These are phyloP conservation scores for Uronychia setigera DNA, from an alignment of 73 alveolate species.

Conservation along the genomic window DNA sequence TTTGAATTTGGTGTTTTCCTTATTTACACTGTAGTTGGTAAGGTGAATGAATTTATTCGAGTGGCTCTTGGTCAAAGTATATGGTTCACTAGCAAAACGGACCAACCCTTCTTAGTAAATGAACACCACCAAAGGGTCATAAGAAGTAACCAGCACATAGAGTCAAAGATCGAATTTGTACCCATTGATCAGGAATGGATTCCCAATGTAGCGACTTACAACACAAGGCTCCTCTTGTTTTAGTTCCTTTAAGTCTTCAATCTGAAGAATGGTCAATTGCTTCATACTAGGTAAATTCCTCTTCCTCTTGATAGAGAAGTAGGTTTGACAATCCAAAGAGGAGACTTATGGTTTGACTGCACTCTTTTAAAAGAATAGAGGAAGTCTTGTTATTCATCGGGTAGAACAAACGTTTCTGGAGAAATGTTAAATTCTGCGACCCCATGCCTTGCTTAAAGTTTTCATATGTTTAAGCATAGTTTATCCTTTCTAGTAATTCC, in stretches of 20 bases:
- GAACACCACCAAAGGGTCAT: conserved; percentile 58
- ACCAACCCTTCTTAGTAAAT: conserved; percentile 69
- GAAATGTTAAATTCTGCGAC: not conserved
- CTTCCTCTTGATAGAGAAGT: conserved; percentile 22
- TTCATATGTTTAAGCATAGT: conserved; percentile 42
- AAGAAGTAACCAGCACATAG: conserved; percentile 70
- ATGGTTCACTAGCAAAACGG: conserved; percentile 59
- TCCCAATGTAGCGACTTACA: conserved; percentile 73
- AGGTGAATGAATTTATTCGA: conserved; percentile 26
- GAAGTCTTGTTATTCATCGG: conserved; percentile 22
- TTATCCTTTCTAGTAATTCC: conserved; percentile 86
- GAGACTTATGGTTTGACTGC: not conserved
- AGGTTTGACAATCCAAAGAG: conserved; percentile 42
- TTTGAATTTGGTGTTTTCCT: conserved; percentile 25
- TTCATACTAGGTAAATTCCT: conserved; percentile 33
- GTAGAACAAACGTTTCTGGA: conserved; percentile 44
- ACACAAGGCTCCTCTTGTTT: conserved; percentile 42
- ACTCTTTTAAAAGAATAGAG: not conserved
- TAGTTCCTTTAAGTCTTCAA: not conserved
- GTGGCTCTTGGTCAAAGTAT: conserved; percentile 6
- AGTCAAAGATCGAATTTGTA: conserved; percentile 90
- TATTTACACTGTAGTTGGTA: conserved; percentile 44
- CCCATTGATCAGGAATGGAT: conserved; percentile 88
- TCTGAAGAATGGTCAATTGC: not conserved
- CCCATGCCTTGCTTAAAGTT: not conserved